Evolutionary conservation across 2,329 filamentous ascomycete genomes (phyloP).

Genomic region (Bimuria novae-zelandiae): DNA sequence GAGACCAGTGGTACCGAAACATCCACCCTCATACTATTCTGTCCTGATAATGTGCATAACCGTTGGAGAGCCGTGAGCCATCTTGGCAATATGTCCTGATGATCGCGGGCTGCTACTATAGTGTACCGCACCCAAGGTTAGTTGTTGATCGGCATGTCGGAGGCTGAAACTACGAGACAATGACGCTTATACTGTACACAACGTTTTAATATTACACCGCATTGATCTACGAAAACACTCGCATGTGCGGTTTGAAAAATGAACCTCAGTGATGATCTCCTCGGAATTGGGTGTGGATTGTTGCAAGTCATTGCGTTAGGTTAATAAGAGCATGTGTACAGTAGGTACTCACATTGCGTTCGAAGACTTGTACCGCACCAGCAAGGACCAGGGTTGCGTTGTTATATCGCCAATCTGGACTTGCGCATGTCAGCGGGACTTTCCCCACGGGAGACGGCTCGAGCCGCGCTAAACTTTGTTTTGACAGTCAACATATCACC

Average conservation of each 20-base stretch:
- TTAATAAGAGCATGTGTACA: not conserved
- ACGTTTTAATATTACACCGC: constrained; percentile 2
- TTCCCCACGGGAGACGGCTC: not conserved
- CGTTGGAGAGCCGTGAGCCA: not conserved
- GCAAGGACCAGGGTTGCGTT: not conserved
- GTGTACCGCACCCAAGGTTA: not conserved
- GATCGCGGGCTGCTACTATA: not conserved
- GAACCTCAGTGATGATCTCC: not conserved
- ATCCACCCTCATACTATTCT: not conserved
- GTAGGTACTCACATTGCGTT: not conserved
- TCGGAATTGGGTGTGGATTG: not conserved
- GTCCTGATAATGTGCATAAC: not conserved
- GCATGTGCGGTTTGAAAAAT: not conserved
- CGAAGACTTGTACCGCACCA: not conserved
- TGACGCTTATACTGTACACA: constrained; percentile 1
- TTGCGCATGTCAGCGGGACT: no score
- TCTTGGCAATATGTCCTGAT: not conserved
- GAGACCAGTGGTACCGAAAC: not conserved
- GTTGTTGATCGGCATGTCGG: constrained; percentile 6
- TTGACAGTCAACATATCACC: not conserved
- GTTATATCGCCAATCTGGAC: no score
- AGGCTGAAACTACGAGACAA: not conserved
- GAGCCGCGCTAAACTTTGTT: not conserved
- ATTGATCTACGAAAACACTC: not conserved
- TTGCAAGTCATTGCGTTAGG: not conserved